A percentile compares a stretch with the other conserved stretches of the same genome.
Conservation (phyloP, 225 moss, liverwort and hornwort genomes). For the Thuidium tamariscinum region DNA sequence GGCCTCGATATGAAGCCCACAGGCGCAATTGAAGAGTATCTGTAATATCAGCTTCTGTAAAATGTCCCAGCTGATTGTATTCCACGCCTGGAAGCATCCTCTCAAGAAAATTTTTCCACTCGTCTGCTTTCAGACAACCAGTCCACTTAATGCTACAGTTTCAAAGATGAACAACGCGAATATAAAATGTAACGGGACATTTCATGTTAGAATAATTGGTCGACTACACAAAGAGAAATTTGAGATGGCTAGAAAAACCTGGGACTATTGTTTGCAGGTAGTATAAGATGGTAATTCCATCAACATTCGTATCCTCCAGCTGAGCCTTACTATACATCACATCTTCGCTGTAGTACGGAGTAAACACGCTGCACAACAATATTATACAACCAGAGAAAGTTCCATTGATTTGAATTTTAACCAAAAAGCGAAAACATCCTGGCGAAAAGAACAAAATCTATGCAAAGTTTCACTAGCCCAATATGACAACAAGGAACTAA, state of each 20-base stretch:
- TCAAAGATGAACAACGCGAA: not conserved
- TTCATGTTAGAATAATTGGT: not conserved
- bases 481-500: not conserved
- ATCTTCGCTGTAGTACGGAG: conserved; percentile 54
- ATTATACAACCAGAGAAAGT: not conserved
- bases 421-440: not conserved
- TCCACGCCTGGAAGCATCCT: conserved; percentile 22
- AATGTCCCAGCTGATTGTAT: conserved; percentile 4
- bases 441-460: not conserved
- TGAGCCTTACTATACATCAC: conserved; percentile 47
- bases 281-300: conserved; percentile 52
- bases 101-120: conserved; percentile 57
- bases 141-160: not conserved
- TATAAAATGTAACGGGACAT: not conserved
- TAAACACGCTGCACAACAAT: conserved; percentile 43
- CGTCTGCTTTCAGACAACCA: conserved; percentile 20
- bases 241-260: conserved; percentile 16
- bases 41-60: not conserved
- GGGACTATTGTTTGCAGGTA: conserved; percentile 58
- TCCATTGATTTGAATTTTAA: not conserved
- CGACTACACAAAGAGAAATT: not conserved
- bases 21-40: conserved; percentile 35
- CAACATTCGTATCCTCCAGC: conserved; percentile 32
- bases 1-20: conserved; percentile 75
- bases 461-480: not conserved